Percentiles rank a stretch among this genome's conserved stretches.
Conservation (phyloP, 2,329 filamentous ascomycete species). For the Triangularia verruculosa region DNA sequence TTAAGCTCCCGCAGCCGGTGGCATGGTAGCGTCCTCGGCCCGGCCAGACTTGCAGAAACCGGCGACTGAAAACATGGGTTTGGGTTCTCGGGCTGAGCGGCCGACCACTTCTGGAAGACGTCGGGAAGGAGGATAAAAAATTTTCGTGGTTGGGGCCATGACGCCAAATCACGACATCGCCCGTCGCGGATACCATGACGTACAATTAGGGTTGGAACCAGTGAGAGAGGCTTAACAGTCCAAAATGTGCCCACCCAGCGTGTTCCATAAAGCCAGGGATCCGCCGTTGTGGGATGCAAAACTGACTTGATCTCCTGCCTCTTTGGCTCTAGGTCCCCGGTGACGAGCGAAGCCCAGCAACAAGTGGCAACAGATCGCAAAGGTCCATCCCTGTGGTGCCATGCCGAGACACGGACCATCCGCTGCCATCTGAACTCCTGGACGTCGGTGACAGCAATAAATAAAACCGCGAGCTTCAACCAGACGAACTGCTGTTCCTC, state of each 20-base stretch:
- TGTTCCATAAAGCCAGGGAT: conserved; percentile 8
- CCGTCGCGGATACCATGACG: neutral
- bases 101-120: neutral
- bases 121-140: conserved; percentile 1
- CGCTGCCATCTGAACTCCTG: conserved; percentile 4
- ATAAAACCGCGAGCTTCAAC: neutral
- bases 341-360: neutral
- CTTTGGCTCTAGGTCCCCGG: neutral
- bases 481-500: neutral
- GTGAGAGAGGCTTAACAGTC: neutral
- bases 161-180: conserved; percentile 20
- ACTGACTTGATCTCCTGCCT: neutral
- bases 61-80: neutral
- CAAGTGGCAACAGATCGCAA: neutral
- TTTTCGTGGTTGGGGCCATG: conserved; percentile 9
- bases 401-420: neutral
- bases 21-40: neutral
- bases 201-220: conserved; percentile 1
- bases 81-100: neutral
- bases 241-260: neutral
- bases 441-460: neutral
- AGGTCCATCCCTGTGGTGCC: neutral
- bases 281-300: neutral
- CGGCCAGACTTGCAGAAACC: neutral
- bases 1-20: neutral